phyloP scores from a whole-genome alignment of 225 moss, liverwort and hornwort species.

The Polytrichum commune region DNA sequence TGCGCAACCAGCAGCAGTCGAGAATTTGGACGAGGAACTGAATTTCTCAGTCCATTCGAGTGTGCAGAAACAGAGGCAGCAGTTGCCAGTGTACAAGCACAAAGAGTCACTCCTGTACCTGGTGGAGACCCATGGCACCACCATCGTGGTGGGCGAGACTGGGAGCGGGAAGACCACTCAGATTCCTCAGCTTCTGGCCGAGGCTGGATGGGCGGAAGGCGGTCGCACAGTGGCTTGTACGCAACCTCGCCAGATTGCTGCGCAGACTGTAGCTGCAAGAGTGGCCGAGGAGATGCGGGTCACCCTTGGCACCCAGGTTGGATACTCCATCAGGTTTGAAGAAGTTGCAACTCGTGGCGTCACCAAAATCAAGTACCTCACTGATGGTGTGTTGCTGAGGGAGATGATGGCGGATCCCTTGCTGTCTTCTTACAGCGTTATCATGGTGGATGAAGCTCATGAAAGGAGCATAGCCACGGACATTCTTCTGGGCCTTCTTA shows the following conservation, averaged over 20 bases:
- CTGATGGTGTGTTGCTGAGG: constrained; percentile 86
- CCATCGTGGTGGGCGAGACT: constrained; percentile 91
- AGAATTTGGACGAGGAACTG: constrained; percentile 42
- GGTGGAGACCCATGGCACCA: constrained; percentile 78
- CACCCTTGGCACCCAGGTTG: constrained; percentile 80
- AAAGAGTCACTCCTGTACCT: constrained; percentile 80
- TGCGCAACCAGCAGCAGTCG: constrained; percentile 24
- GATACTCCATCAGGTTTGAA: constrained; percentile 90
- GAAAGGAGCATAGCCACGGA: constrained; percentile 95
- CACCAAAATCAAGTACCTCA: constrained; percentile 93
- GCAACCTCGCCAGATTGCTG: constrained; percentile 95
- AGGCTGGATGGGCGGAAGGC: constrained; percentile 89
- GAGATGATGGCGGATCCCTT: constrained; percentile 99
- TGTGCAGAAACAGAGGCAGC: constrained; percentile 76
- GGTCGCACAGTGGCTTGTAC: constrained; percentile 88
- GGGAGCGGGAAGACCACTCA: constrained; percentile 98
- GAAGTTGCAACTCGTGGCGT: constrained; percentile 77
- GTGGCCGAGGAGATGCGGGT: constrained; percentile 94
- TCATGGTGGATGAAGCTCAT: constrained; percentile 98
- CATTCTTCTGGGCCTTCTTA: constrained; percentile 83
- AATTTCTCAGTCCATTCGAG: constrained; percentile 40
- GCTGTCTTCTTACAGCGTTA: constrained; percentile 80
- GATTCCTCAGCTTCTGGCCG: constrained; percentile 88
- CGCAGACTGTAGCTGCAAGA: constrained; percentile 82
- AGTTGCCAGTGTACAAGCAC: constrained; percentile 83